Evolutionary conservation across 1,139 yeast genomes (phyloP), one percentile per base, ranked within the genome.

Genomic region (Candida albicans): DNA sequence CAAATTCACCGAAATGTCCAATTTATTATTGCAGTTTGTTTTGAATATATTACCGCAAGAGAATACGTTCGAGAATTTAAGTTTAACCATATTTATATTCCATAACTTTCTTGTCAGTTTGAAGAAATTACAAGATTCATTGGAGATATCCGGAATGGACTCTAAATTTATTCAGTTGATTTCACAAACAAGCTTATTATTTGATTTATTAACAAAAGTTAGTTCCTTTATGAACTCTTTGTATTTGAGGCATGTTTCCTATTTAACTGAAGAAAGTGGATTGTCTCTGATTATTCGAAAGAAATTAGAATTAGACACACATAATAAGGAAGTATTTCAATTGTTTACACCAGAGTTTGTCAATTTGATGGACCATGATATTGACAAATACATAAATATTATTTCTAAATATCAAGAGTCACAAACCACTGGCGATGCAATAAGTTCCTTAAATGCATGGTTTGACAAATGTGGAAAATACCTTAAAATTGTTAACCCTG

Each of bases 51-150:
- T 53, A 22, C 37, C 40, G 10, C n/a, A 34, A n/a, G 33, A 29
- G 3, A 13, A 12, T 3, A 22, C 15, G 5, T 31, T 46, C 26
- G 43, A 42, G 1, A 39, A 43, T 15, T 46, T 59, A 28, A 40
- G 49, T 1, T 35, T 46, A 10, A 38, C 52, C 0, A 46, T 58
- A 13, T 45, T 50, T 5, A 40, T 56, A 9, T 59, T 59, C 42
- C 57, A 62, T 44, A 61, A 60, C 37, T 58, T 63, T 37, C 48
- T 64, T 13, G 39, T 54, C 8, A 55, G 62, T 32, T 54, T 65
- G 33, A 55, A 55, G 34, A 55, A 49, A 36, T 39, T 49, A 27
- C 42, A 49, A 27, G 44, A 41, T 14, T 30, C 37, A 9, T 13
- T 41, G 4, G 45, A 48, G 24, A 30, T 46, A 4, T 36, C 42